Evolutionary conservation across 192 early-diverging fungal species (phyloP), one percentile per base, ranked within the genome.

Genomic region (Linnemannia zychae): DNA sequence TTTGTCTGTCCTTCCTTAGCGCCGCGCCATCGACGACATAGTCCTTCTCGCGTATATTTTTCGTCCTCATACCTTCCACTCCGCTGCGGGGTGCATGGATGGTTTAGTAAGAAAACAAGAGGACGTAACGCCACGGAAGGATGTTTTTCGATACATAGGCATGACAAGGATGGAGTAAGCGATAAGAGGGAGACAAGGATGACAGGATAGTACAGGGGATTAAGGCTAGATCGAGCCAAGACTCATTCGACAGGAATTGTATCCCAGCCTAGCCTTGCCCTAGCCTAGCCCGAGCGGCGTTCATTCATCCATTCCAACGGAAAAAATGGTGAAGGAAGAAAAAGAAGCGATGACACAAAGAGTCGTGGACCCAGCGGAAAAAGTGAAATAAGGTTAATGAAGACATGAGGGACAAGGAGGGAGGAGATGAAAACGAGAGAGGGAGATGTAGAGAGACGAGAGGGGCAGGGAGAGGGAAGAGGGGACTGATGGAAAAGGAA

Each of bases 301-400:
- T 63, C 57, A 63, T 31, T 31, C 28, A 28, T 24, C 52, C 24
- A 15, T 63, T 63, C 28, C 57, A 63, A 63, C 57, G 28, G 57
- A 63, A 63, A 31, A 31, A 44, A 44, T 6, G 40, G 40, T 44
- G 40, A 44, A 9, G 9, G 40, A 44, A 7, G 28, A 63, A 63
- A 3, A 63, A n/a, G n/a, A 63, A 63, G 24, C 57, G 57, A 63
- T 63, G 57, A 63, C 57, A 63, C 57, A 63, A 57, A 63, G 57
- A 63, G 57, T 63, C 57, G 57, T 63, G 24, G 57, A 63, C 57
- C 57, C 13, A 63, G 57, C 57, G 57, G 57, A 63, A 31, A 49
- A 63, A 63, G 57, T 13, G 28, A 63, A 63, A 63, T 63, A 63
- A 63, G 57, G 57, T 63, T 63, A 63, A 63, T 63, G 57, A 63